phyloP scores from a whole-genome alignment of 306 rosid genomes.

The Cicer bijugum region DNA sequence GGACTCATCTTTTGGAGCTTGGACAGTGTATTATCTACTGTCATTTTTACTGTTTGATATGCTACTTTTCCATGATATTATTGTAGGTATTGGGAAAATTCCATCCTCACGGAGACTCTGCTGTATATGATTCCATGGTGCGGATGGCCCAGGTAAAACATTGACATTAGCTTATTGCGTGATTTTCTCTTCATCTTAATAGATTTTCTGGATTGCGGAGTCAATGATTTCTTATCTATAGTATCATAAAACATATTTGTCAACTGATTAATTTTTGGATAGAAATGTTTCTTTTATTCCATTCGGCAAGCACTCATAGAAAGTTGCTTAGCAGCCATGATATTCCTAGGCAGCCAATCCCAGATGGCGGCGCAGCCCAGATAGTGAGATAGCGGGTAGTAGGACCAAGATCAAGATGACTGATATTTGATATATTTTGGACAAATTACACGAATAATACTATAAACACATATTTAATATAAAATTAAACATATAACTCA shows the following conservation, averaged over 20 bases:
- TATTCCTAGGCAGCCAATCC: no score
- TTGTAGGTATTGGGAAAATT: slow-evolving; percentile 90
- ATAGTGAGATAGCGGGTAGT: no score
- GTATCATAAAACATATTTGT: slow-evolving; percentile 15
- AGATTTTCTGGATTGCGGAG: not conserved
- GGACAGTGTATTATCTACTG: not conserved
- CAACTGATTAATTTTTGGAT: not conserved
- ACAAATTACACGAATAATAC: no score
- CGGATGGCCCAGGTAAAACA: slow-evolving; percentile 95
- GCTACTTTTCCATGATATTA: slow-evolving; percentile 34
- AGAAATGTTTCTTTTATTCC: not conserved
- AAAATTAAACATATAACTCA: no score
- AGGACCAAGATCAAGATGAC: no score
- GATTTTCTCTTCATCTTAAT: slow-evolving; percentile 23
- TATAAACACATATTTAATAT: no score
- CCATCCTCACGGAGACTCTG: slow-evolving; percentile 95
- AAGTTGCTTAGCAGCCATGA: not conserved
- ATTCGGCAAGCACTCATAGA: not conserved
- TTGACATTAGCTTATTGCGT: not conserved
- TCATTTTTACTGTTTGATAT: slow-evolving; percentile 9
- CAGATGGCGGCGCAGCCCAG: no score
- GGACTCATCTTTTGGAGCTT: slow-evolving; percentile 30
- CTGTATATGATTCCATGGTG: slow-evolving; percentile 94
- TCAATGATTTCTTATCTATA: slow-evolving; percentile 20
- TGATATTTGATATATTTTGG: no score